Evolutionary conservation across 495 filamentous ascomycete species (phyloP), one percentile per base, ranked within the genome.

Genomic region (Aspergillus steynii): DNA sequence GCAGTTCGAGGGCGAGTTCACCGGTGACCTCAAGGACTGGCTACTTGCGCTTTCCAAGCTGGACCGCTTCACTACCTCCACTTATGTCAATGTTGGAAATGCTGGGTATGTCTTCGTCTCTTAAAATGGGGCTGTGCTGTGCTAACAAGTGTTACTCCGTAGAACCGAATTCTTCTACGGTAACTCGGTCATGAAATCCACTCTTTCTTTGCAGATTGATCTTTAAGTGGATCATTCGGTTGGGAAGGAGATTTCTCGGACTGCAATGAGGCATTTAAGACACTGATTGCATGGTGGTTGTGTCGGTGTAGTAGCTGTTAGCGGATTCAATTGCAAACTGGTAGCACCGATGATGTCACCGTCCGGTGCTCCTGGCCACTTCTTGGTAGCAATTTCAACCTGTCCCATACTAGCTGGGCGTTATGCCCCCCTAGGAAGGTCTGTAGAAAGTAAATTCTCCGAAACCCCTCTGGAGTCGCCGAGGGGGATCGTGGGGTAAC

Each of bases 21-120:
- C 53, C 1, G 75, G 72, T 27, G 72, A 77, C 51, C 64, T 77
- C 32, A 76, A 72, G 68, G 68, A 77, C 4, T 77, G 74, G 74
- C 66, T 77, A 26, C 50, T 71, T 26, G 68, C 66, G 10, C 56
- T 77, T 56, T 71, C 68, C 4, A 55, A 64, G 4, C 51, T 66
- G 49, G 71, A 71, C 5, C 62, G 61, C 9, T 69, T 76, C 62
- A 59, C 63, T 2, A 55, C 56, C 31, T 58, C 50, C 26, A 69
- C 70, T 3, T 75, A 69, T 64, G 66, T 77, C 20, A 77, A 73
- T 50, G 67, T 74, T 14, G 74, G 73, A 8, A 77, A 77, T 60
- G 73, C 74, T n/a, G 74, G 74, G 60, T 71, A 58, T 58, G 66
- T 66, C 26, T 57, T n/a, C 26, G 37, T 42, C 37, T 8, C 37